Percentiles rank a stretch among this genome's conserved stretches.
These are phyloP conservation scores for Amphirosellinia nigrospora DNA, from an alignment of 495 filamentous ascomycete species.

Conservation along the genomic window DNA sequence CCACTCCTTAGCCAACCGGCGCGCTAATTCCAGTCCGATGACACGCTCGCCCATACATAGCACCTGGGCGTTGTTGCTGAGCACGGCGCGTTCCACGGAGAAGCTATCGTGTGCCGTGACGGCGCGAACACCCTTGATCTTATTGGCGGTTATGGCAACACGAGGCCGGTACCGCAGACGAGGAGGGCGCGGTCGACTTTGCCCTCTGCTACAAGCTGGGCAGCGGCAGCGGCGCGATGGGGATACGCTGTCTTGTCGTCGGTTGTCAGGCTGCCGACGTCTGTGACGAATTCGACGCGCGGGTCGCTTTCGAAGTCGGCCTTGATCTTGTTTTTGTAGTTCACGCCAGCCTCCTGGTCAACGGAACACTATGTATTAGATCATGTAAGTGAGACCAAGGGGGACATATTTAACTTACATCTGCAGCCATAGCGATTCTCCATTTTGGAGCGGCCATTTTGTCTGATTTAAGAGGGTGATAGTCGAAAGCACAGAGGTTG, in stretches of 20 bases:
- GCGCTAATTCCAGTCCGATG: conserved; percentile 78
- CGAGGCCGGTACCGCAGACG: conserved; percentile 87
- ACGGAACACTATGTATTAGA: conserved; percentile 22
- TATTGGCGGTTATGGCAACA: conserved; percentile 86
- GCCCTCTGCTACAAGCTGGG: conserved; percentile 68
- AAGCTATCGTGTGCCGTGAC: conserved; percentile 89
- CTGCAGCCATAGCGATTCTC: conserved; percentile 55
- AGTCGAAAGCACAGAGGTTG: neutral
- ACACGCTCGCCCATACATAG: conserved; percentile 89
- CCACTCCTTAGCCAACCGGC: conserved; percentile 81
- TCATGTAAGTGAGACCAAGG: neutral
- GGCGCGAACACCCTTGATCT: conserved; percentile 81
- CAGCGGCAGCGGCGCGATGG: conserved; percentile 75
- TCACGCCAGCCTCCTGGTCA: conserved; percentile 71
- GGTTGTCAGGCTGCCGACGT: conserved; percentile 62
- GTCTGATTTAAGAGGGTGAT: neutral
- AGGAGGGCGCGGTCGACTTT: conserved; percentile 79
- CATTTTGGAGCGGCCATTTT: conserved; percentile 50
- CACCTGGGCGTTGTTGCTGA: conserved; percentile 88
- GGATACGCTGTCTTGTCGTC: conserved; percentile 85
- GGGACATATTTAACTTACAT: conserved; percentile 40
- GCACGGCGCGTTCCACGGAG: conserved; percentile 78
- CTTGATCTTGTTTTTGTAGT: conserved; percentile 82
- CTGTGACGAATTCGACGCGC: conserved; percentile 69
- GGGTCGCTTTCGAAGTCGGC: conserved; percentile 69